These are phyloP conservation scores for Fusarium tupiense DNA, from an alignment of 2,329 filamentous ascomycete genomes.

Conservation along the genomic window DNA sequence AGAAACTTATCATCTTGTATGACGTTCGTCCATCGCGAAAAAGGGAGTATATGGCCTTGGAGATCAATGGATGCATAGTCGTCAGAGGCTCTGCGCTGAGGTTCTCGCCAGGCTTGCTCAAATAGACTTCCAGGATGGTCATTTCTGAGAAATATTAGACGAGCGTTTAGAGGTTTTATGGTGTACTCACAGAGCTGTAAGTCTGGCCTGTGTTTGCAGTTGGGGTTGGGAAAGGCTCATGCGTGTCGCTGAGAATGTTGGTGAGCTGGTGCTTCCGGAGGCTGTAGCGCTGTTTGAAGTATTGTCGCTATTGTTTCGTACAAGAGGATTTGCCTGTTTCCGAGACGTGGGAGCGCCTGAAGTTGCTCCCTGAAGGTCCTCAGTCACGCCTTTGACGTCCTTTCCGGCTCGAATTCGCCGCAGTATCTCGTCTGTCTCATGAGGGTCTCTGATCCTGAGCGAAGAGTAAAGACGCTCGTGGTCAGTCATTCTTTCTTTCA, in stretches of 20 bases:
- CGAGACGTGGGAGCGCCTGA: neutral
- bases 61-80: conserved; percentile 1
- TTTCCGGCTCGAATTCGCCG: conserved; percentile 21
- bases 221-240: neutral
- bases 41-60: conserved; percentile 5
- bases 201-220: neutral
- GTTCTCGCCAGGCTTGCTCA: conserved; percentile 3
- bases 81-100: neutral
- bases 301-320: neutral
- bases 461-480: conserved; percentile 20
- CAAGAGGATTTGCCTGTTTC: neutral
- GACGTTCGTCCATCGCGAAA: conserved; percentile 26
- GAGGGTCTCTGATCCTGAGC: neutral
- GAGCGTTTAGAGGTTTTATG: no score
- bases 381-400: conserved; percentile 7
- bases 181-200: conserved; percentile 17
- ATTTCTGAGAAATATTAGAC: neutral
- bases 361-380: neutral
- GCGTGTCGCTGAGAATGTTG: neutral
- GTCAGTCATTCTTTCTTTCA: neutral
- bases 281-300: neutral
- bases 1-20: conserved; percentile 16
- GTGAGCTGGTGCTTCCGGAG: neutral
- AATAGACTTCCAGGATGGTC: neutral
- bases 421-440: conserved; percentile 24